Evolutionary conservation across 768 basidiomycete genomes (phyloP), one percentile per base, ranked within the genome.

Genomic region (Serendipita indica): DNA sequence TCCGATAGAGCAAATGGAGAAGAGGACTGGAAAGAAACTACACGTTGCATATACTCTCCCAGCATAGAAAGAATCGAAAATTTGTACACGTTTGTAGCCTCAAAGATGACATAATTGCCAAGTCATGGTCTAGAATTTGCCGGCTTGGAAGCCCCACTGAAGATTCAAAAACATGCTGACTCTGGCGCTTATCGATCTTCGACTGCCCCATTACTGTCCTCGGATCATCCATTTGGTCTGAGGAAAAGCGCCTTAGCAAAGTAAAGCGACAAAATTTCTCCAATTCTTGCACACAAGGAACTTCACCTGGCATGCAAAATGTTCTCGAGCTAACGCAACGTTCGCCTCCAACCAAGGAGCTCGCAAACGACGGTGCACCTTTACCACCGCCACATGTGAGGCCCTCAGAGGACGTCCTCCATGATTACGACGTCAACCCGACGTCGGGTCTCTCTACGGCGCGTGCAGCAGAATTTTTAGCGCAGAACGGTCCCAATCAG

Each of bases 1-100:
- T 32, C 49, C 49, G 20, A 27, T 54, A 16, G 30, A 25, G 49
- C 20, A 54, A 28, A 54, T 54, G 49, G 49, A 54, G 30, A 54
- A 32, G 30, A 32, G 20, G 49, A 32, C 49, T 16, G 49, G 49
- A 12, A 32, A 27, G 22, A 54, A 54, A 28, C 30, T 54, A 3
- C 49, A 54, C n/a, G 30, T 54, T 10, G 49, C 49, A 3, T 54
- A 54, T 32, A 54, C 49, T 3, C 20, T 54, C 16, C 20, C 20
- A 22, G 30, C 30, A n/a, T 54, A 54, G 49, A 14, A n/a, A n/a
- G n/a, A n/a, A n/a, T n/a, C n/a, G n/a, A n/a, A n/a, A n/a, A n/a
- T n/a, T n/a, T n/a, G n/a, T n/a, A n/a, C n/a, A n/a, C n/a, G n/a
- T n/a, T n/a, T 43, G 41, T 43, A 7, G 18, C 16, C 5, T 43